phyloP scores from a whole-genome alignment of 2,329 filamentous ascomycete genomes.

The Aspergillus tubingensis region DNA sequence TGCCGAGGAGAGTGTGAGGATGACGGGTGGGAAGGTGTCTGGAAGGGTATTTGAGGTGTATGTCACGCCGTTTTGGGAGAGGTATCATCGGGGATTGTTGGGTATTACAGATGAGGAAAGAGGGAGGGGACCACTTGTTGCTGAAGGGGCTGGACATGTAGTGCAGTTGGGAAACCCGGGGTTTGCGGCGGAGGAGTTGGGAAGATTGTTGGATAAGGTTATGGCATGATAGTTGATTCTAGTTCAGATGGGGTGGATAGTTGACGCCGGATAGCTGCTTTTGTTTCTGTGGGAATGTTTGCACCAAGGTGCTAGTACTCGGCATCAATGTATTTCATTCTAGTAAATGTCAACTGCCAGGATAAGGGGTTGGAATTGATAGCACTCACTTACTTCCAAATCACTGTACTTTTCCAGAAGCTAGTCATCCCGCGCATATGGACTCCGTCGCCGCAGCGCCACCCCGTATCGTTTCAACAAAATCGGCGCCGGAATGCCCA shows the following conservation, averaged over 20 bases:
- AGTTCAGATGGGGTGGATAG: not conserved
- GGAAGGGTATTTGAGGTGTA: conserved; percentile 51
- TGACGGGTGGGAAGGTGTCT: conserved; percentile 29
- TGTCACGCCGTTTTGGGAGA: conserved; percentile 56
- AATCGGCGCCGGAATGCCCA: not conserved
- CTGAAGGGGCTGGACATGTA: conserved; percentile 56
- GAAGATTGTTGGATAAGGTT: conserved; percentile 23
- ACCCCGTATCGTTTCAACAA: not conserved
- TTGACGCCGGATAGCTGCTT: not conserved
- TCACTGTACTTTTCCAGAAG: no score
- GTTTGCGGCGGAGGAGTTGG: conserved; percentile 43
- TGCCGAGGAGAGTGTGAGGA: conserved; percentile 47
- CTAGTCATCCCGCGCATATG: not conserved
- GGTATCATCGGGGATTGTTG: conserved; percentile 56
- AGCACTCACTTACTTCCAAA: no score
- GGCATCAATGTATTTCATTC: no score
- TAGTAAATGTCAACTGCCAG: no score
- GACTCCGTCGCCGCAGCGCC: not conserved
- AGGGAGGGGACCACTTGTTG: conserved; percentile 50
- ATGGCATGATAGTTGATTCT: not conserved
- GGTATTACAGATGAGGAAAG: conserved; percentile 45
- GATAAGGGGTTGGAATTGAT: no score
- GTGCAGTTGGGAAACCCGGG: conserved; percentile 57
- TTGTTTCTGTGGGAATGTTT: not conserved
- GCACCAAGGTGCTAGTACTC: not conserved